Evolutionary conservation across 495 filamentous ascomycete genomes (phyloP), one percentile per base, ranked within the genome.

Genomic region (Penicillium fimorum): DNA sequence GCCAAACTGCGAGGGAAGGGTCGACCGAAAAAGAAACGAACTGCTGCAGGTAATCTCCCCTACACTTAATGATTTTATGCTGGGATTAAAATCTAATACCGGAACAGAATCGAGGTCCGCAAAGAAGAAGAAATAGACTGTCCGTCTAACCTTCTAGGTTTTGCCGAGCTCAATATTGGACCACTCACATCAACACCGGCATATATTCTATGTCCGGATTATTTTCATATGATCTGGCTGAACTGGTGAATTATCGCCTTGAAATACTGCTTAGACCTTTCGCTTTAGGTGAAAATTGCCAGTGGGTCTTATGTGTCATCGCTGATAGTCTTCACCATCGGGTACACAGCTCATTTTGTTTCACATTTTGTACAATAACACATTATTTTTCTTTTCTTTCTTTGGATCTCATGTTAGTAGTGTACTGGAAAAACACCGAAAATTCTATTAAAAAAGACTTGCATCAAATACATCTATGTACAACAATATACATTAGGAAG

Each of bases 1-100:
- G 72, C 86, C 64, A 94, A 88, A 76, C 64, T 78, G 15, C 85
- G 89, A 70, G 94, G 92, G 47, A 97, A 97, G 75, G 89, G 88
- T 13, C 80, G 89, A 29, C 92, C 93, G 18, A 95, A 92, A 81
- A 97, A 96, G 84, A 94, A 93, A 77, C 83, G 78, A 69, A 84
- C 77, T 25, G 78, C 80, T 52, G 77, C 81, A 66, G 83, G 88
- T 91, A 81, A 72, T 76, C 69, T 32, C 37, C 10, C 1, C 22
- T 24, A 24, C 35, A 25, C 32, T 5, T 35, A 5, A 17, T 27
- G 18, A 9, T n/a, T 46, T 5, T 10, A 25, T 22, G 9, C 29
- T 27, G 25, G 43, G 3, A 35, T 17, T 27, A 22, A 50, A n/a
- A 15, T 35, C 60, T 59, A 58, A 63, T 6, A 20, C 30, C 13